Conservation (phyloP, 169 alveolate species). For the Cyclospora cayetanensis region DNA sequence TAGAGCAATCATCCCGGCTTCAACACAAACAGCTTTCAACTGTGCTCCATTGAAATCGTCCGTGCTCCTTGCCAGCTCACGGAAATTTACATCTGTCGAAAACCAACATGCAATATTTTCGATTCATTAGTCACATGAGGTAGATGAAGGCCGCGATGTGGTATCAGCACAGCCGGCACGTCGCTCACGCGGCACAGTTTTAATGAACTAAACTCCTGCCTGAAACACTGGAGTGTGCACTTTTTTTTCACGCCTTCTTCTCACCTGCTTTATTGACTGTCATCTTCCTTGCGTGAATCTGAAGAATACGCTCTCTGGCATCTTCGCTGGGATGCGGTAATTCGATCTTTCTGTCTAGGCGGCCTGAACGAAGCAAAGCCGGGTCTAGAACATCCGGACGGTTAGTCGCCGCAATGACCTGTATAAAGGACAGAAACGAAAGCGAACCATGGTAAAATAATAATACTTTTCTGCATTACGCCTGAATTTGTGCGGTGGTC, state of each 20-base stretch:
- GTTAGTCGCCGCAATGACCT: constrained; percentile 98
- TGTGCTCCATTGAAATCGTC: constrained; percentile 97
- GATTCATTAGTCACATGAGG: background rate
- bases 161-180: too few species aligned
- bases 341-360: constrained; percentile 99
- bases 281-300: constrained; percentile 99
- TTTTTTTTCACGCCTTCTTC: too few species aligned
- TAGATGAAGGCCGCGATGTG: too few species aligned
- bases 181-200: too few species aligned
- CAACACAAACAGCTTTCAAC: constrained; percentile 97
- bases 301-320: constrained; percentile 95
- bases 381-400: constrained; percentile 99
- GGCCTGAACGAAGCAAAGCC: constrained; percentile 98
- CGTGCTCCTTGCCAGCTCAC: constrained; percentile 97
- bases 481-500: too few species aligned
- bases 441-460: background rate
- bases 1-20: constrained; percentile 99
- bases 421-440: background rate
- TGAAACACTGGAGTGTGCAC: too few species aligned
- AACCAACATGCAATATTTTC: background rate
- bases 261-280: constrained; percentile 94
- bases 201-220: too few species aligned
- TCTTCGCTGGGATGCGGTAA: constrained; percentile 99
- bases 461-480: too few species aligned
- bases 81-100: constrained; percentile 90